These are phyloP conservation scores for Fraxinus albicans DNA, from an alignment of 305 asterid genomes.

Conservation along the genomic window DNA sequence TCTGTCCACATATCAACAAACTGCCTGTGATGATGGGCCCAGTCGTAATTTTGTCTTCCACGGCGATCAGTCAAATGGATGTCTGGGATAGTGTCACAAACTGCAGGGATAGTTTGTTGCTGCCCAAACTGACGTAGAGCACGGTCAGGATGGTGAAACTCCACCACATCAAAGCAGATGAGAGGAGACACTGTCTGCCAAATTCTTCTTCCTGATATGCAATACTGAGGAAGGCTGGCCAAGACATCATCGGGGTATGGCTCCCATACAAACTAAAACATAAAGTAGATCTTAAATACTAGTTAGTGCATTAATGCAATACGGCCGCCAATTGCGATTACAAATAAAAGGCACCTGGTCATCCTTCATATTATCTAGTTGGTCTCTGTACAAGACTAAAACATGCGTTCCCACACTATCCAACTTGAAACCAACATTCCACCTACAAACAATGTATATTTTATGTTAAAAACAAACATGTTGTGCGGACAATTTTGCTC, in stretches of 20 bases:
- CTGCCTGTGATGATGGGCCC: constrained; percentile 60
- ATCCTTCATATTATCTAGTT: constrained; percentile 58
- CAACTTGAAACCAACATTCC: constrained; percentile 68
- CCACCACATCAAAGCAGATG: constrained; percentile 75
- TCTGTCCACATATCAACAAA: constrained; percentile 72
- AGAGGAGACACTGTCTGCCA: constrained; percentile 81
- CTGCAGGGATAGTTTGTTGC: constrained; percentile 52
- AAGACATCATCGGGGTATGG: constrained; percentile 59
- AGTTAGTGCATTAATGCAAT: constrained; percentile 1
- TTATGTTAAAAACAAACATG: background rate
- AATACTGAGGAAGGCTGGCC: constrained; percentile 62
- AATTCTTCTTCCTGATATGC: constrained; percentile 58
- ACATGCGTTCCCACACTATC: constrained; percentile 60
- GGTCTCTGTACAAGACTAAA: constrained; percentile 55
- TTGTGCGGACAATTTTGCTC: background rate
- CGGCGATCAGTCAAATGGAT: constrained; percentile 71
- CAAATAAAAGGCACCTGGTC: constrained; percentile 41
- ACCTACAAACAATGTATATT: constrained; percentile 36
- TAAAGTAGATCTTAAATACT: constrained; percentile 18
- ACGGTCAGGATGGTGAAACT: constrained; percentile 73
- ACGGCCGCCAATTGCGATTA: background rate
- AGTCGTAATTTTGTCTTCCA: constrained; percentile 70
- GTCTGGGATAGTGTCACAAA: constrained; percentile 70
- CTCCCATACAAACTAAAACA: constrained; percentile 71
- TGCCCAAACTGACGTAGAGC: constrained; percentile 72